Evolutionary conservation across 2,329 filamentous ascomycete genomes (phyloP).

Genomic region (Xylaria multiplex): DNA sequence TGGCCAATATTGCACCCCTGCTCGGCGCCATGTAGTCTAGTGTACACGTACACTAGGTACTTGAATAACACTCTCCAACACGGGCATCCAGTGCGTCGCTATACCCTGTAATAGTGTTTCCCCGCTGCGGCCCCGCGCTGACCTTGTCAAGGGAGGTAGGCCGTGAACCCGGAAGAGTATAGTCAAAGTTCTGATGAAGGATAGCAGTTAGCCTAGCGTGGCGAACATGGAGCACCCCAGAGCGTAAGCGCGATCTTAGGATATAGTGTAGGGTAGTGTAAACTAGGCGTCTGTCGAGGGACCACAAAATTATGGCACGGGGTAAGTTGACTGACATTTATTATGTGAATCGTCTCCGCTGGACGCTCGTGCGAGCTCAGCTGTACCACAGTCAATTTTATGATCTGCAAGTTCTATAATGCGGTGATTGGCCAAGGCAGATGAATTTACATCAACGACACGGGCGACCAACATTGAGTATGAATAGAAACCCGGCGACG

Average conservation of each 20-base stretch:
- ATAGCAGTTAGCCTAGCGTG: slow-evolving; percentile 36
- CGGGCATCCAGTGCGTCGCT: slow-evolving; percentile 34
- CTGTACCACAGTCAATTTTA: slow-evolving; percentile 16
- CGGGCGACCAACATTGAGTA: slow-evolving; percentile 25
- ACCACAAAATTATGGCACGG: slow-evolving; percentile 34
- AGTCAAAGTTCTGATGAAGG: slow-evolving; percentile 28
- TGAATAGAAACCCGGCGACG: slow-evolving; percentile 23
- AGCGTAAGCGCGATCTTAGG: slow-evolving; percentile 31
- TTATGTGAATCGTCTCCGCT: slow-evolving; percentile 35
- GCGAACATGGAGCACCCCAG: slow-evolving; percentile 38
- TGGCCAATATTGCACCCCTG: slow-evolving; percentile 42
- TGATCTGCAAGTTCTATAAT: slow-evolving; percentile 7
- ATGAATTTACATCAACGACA: slow-evolving; percentile 14
- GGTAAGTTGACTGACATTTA: slow-evolving; percentile 29
- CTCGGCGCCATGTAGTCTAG: slow-evolving; percentile 29
- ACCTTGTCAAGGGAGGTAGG: slow-evolving; percentile 39
- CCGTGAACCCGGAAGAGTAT: slow-evolving; percentile 37
- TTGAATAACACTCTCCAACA: slow-evolving; percentile 32
- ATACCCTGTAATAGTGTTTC: slow-evolving; percentile 36
- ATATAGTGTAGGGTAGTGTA: slow-evolving; percentile 17
- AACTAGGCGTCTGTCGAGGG: slow-evolving; percentile 25
- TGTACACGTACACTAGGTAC: slow-evolving; percentile 31
- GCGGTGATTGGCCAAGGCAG: slow-evolving; percentile 14
- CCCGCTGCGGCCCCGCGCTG: slow-evolving; percentile 41
- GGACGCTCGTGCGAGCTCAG: slow-evolving; percentile 21